Evolutionary conservation across 1,284 basidiomycete species (phyloP).

Genomic region (Uromyces viciae-fabae): DNA sequence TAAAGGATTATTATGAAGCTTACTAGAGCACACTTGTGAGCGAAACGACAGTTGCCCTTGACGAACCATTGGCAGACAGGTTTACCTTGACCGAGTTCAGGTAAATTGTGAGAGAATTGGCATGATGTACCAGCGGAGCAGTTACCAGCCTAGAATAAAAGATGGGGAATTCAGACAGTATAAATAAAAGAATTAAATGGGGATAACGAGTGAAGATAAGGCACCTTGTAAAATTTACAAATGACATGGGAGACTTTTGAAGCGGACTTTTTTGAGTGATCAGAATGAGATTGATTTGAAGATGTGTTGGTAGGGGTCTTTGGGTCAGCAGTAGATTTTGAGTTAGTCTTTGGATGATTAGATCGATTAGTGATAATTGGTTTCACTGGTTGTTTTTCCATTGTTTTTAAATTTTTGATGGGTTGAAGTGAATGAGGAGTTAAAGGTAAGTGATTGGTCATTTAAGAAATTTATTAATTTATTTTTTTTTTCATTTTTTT

Average conservation of each 20-base stretch:
- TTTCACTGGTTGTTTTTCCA: background rate
- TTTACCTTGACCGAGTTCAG: conserved; percentile 64
- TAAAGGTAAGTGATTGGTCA: too few species aligned
- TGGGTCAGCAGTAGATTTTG: background rate
- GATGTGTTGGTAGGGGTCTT: background rate
- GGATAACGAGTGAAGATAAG: background rate
- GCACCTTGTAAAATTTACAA: conserved; percentile 92
- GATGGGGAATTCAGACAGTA: conserved; percentile 58
- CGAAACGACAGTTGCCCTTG: conserved; percentile 91
- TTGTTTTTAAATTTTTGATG: background rate
- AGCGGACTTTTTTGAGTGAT: conserved; percentile 33
- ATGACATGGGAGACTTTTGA: conserved; percentile 77
- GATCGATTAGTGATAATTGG: too few species aligned
- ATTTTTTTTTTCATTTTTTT: too few species aligned
- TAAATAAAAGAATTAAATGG: background rate
- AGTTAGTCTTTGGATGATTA: too few species aligned
- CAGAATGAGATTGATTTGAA: background rate
- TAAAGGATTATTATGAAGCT: background rate
- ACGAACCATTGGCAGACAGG: conserved; percentile 88
- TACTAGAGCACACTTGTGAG: conserved; percentile 71
- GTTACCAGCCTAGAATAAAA: conserved; percentile 48
- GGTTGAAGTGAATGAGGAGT: too few species aligned
- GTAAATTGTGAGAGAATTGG: conserved; percentile 78
- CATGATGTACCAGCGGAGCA: conserved; percentile 89
- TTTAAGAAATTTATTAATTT: too few species aligned